Conservation (phyloP, 2,329 filamentous ascomycete species). For the Colletotrichum simmondsii region DNA sequence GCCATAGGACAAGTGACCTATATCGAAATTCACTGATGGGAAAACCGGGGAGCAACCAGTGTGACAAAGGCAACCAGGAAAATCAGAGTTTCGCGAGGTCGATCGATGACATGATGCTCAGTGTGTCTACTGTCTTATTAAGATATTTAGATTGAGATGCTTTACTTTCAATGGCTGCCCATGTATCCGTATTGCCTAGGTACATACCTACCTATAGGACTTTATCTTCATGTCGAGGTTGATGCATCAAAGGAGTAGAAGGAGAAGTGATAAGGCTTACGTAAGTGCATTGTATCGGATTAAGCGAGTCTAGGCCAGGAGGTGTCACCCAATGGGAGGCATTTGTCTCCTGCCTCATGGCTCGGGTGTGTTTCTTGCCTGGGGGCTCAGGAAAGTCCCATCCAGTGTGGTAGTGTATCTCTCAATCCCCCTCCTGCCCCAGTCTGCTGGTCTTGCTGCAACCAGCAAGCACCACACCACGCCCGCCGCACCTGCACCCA, state of each 20-base stretch:
- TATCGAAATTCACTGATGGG: neutral
- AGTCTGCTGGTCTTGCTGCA: constrained; percentile 14
- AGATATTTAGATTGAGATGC: no score
- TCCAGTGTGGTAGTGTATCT: neutral
- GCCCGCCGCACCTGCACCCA: constrained; percentile 4
- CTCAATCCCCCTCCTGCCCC: neutral
- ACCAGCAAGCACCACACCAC: constrained; percentile 17
- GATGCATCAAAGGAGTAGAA: neutral
- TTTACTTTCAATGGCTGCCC: neutral
- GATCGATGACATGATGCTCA: neutral
- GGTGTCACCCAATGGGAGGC: constrained; percentile 4
- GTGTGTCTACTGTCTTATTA: no score
- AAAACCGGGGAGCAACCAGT: neutral
- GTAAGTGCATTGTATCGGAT: constrained; percentile 7
- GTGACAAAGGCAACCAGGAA: neutral
- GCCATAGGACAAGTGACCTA: neutral
- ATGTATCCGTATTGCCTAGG: neutral
- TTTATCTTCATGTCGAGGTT: neutral
- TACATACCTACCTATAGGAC: neutral
- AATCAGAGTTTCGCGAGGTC: neutral
- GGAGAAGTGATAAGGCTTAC: neutral
- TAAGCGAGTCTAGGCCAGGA: constrained; percentile 26
- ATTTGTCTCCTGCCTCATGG: constrained; percentile 17
- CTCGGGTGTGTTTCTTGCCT: neutral
- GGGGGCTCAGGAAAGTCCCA: neutral